Percentiles rank a stretch among this genome's conserved stretches.
These are phyloP conservation scores for Endocarpon pusillum DNA, from an alignment of 495 filamentous ascomycete genomes.

Conservation along the genomic window DNA sequence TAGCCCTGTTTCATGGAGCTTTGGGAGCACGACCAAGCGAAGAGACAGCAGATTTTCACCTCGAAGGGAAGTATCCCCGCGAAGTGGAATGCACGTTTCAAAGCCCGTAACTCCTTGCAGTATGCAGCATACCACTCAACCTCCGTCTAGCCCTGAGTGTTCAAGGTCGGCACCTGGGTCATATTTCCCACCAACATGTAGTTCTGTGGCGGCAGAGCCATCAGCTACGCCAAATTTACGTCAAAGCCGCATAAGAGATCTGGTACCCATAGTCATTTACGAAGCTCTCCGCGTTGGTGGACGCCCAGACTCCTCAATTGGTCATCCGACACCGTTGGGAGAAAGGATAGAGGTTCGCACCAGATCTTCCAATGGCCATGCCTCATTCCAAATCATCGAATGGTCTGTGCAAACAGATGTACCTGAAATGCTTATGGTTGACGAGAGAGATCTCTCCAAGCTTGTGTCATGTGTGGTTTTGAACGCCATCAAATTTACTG, in stretches of 20 bases:
- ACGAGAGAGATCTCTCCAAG: slow-evolving; percentile 58
- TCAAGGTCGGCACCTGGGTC: slow-evolving; percentile 26
- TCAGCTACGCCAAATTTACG: slow-evolving; percentile 32
- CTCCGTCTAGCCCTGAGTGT: slow-evolving; percentile 26
- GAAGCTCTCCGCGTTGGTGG: slow-evolving; percentile 56
- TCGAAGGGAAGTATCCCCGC: slow-evolving; percentile 27
- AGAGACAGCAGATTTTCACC: slow-evolving; percentile 20
- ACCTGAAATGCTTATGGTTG: slow-evolving; percentile 49
- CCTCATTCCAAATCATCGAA: slow-evolving; percentile 43
- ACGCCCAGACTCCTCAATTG: slow-evolving; percentile 50
- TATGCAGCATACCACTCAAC: slow-evolving; percentile 22
- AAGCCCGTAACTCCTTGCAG: too few relatives aligned
- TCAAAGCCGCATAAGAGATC: slow-evolving; percentile 43
- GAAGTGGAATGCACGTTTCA: slow-evolving; percentile 30
- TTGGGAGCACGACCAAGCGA: slow-evolving; percentile 21
- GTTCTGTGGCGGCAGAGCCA: slow-evolving; percentile 30
- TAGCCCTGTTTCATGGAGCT: slow-evolving; percentile 21
- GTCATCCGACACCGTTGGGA: slow-evolving; percentile 40
- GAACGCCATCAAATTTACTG: slow-evolving; percentile 71
- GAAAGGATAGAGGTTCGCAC: slow-evolving; percentile 51
- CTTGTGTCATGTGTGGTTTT: slow-evolving; percentile 56
- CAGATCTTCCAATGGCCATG: slow-evolving; percentile 38
- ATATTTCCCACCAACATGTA: slow-evolving; percentile 24
- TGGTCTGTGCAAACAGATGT: slow-evolving; percentile 48
- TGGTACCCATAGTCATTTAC: slow-evolving; percentile 50